These are phyloP conservation scores for Pseudocercospora fijiensis DNA, from an alignment of 2,329 filamentous ascomycete genomes.

Conservation along the genomic window DNA sequence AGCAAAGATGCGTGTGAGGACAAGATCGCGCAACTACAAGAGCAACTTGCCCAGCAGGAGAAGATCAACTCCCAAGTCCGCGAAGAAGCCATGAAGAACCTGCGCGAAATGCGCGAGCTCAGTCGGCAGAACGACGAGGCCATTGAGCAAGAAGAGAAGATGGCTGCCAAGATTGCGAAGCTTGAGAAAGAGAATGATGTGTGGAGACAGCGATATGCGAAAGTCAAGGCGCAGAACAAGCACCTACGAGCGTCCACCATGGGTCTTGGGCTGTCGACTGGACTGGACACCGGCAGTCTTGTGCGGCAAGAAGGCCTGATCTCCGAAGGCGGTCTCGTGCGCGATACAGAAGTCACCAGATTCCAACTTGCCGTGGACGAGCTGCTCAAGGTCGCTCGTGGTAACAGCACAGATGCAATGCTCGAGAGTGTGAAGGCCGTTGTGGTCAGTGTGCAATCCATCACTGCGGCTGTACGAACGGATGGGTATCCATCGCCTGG, in stretches of 20 bases:
- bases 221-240: constrained; percentile 81
- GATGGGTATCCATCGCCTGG: constrained; percentile 37
- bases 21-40: constrained; percentile 58
- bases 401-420: constrained; percentile 69
- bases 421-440: constrained; percentile 86
- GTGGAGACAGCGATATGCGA: constrained; percentile 88
- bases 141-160: constrained; percentile 76
- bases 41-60: constrained; percentile 73
- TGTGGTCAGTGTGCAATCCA: constrained; percentile 75
- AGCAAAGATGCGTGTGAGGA: constrained; percentile 54
- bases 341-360: constrained; percentile 88
- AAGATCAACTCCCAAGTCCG: constrained; percentile 83
- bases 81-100: constrained; percentile 75
- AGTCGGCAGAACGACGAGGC: constrained; percentile 76
- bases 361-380: constrained; percentile 96
- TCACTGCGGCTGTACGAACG: constrained; percentile 70
- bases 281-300: constrained; percentile 64
- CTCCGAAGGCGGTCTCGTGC: constrained; percentile 72
- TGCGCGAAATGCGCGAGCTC: constrained; percentile 84
- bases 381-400: constrained; percentile 72
- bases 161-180: constrained; percentile 70
- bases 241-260: constrained; percentile 77
- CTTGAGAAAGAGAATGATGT: constrained; percentile 81
- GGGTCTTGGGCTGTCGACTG: constrained; percentile 62
- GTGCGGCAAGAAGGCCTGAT: constrained; percentile 59